Percentiles rank a stretch among this genome's conserved stretches.
phyloP scores from a whole-genome alignment of 140 eudicot species.

The Bidens hawaiensis region DNA sequence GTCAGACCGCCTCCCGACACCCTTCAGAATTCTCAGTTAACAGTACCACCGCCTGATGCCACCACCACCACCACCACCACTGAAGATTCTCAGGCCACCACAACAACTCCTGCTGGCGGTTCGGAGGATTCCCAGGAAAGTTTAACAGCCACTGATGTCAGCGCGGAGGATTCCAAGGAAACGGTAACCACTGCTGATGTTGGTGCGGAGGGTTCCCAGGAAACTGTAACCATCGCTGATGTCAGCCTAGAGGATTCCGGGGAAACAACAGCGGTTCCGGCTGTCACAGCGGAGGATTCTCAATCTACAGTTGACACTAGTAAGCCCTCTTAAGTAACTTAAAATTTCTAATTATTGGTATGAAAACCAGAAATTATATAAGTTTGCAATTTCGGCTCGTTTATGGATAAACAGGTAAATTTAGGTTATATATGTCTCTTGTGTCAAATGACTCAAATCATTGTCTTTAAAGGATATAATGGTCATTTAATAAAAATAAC shows the following conservation, averaged over 20 bases:
- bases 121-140: conserved; percentile 10
- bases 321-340: conserved; percentile 31
- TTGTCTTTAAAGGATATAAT: too few relatives aligned
- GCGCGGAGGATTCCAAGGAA: conserved; percentile 8
- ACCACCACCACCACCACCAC: neutral
- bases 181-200: neutral
- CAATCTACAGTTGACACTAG: conserved; percentile 40
- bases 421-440: neutral
- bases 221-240: neutral
- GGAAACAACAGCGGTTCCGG: conserved; percentile 2
- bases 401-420: neutral
- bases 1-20: conserved; percentile 28
- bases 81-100: conserved; percentile 9
- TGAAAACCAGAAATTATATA: neutral
- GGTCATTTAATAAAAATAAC: too few relatives aligned
- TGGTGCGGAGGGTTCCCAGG: conserved; percentile 1
- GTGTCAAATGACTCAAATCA: neutral
- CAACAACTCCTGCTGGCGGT: neutral
- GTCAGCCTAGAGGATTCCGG: conserved; percentile 6
- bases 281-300: conserved; percentile 31
- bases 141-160: neutral
- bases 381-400: neutral
- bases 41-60: conserved; percentile 15
- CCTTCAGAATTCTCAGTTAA: conserved; percentile 35
- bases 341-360: neutral